A percentile compares a stretch with the other conserved stretches of the same genome.
Conservation (phyloP, 2,329 filamentous ascomycete genomes). For the Macrophomina phaseolina region DNA sequence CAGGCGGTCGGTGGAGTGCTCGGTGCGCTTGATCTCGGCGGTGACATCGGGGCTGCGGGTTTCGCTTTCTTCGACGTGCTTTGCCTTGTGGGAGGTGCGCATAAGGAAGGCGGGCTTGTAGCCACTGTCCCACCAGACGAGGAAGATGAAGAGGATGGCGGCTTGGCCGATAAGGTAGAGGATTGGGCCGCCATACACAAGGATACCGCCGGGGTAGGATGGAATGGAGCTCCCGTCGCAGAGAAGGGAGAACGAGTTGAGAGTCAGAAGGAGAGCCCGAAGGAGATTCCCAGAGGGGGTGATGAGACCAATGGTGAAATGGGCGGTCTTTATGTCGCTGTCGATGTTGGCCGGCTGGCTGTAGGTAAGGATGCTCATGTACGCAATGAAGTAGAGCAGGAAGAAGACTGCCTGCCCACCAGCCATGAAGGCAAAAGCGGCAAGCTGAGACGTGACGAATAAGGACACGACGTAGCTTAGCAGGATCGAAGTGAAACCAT, state of each 20-base stretch:
- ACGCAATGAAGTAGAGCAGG: conserved; percentile 55
- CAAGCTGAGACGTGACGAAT: conserved; percentile 77
- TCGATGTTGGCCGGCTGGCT: conserved; percentile 73
- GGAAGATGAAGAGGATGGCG: conserved; percentile 69
- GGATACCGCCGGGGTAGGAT: conserved; percentile 71
- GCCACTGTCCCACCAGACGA: conserved; percentile 83
- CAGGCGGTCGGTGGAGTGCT: conserved; percentile 69
- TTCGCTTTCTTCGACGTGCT: conserved; percentile 51
- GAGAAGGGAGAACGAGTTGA: conserved; percentile 84
- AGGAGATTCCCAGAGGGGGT: conserved; percentile 79
- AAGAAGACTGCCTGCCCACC: conserved; percentile 69
- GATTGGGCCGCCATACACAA: conserved; percentile 82
- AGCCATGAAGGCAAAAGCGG: conserved; percentile 82
- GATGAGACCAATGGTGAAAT: conserved; percentile 76
- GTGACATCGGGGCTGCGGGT: conserved; percentile 63
- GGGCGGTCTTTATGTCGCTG: conserved; percentile 67
- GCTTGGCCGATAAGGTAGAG: conserved; percentile 80
- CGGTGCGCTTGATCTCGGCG: conserved; percentile 68
- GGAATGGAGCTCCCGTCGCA: conserved; percentile 70
- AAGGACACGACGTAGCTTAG: conserved; percentile 83
- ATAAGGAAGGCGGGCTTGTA: conserved; percentile 61
- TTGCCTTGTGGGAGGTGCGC: conserved; percentile 44
- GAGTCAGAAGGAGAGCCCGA: conserved; percentile 73
- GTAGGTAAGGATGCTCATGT: conserved; percentile 72
- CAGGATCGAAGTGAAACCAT: conserved; percentile 77